phyloP scores from a whole-genome alignment of 768 basidiomycete species.

The Boletus huronensis region DNA sequence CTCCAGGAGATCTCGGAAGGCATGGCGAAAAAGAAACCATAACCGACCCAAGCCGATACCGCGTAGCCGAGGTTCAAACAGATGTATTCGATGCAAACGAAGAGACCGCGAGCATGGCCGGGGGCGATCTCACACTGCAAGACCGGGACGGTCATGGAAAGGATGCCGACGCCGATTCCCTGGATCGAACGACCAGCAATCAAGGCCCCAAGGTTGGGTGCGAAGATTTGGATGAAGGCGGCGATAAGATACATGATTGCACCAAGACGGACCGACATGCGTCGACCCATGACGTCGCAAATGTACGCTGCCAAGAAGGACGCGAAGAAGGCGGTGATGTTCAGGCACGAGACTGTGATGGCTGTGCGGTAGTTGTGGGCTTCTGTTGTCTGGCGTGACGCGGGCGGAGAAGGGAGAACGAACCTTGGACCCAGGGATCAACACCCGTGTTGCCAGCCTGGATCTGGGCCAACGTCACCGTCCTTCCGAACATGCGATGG shows the following conservation, averaged over 20 bases:
- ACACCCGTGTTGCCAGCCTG: slow-evolving; percentile 43
- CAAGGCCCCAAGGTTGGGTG: slow-evolving; percentile 40
- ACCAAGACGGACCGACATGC: slow-evolving; percentile 48
- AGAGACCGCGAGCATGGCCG: slow-evolving; percentile 46
- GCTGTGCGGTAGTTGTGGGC: slow-evolving; percentile 29
- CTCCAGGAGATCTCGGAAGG: slow-evolving; percentile 51
- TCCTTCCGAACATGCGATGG: slow-evolving; percentile 43
- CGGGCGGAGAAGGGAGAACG: slow-evolving; percentile 1
- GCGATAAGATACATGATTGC: slow-evolving; percentile 48
- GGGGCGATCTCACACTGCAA: slow-evolving; percentile 49
- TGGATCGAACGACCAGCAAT: slow-evolving; percentile 45
- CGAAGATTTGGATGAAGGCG: slow-evolving; percentile 48
- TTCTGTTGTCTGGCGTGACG: not conserved
- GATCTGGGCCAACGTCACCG: slow-evolving; percentile 44
- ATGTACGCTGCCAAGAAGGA: slow-evolving; percentile 46
- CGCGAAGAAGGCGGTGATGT: slow-evolving; percentile 47
- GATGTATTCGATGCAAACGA: slow-evolving; percentile 52
- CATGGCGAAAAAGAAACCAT: slow-evolving; percentile 45
- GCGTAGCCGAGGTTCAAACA: slow-evolving; percentile 51
- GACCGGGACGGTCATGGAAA: slow-evolving; percentile 50
- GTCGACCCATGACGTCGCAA: slow-evolving; percentile 48
- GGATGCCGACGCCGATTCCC: slow-evolving; percentile 47
- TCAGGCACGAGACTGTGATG: slow-evolving; percentile 47
- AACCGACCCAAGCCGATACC: slow-evolving; percentile 47
- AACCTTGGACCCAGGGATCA: slow-evolving; percentile 45